Base-by-base conservation (phyloP, 2,329 filamentous ascomycete genomes). In the Talaromyces amestolkiae region DNA sequence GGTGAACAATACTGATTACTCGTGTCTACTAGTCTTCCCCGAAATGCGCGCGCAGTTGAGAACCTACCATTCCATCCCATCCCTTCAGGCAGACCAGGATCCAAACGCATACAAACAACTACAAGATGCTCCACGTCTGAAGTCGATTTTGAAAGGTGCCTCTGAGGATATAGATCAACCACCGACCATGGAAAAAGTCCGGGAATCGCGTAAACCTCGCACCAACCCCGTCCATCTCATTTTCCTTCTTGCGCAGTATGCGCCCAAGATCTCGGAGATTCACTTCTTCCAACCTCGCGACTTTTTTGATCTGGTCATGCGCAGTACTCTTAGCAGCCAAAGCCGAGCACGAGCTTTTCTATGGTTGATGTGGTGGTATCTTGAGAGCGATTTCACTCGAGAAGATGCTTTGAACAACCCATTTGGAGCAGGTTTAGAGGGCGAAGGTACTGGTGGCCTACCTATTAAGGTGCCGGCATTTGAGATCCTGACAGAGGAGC, bases 351-450 rank as follows among this genome's bases (percentile, higher is more conserved):
- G 83, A 53, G 94, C 94, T 0, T 99, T 99, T 71, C 81, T 99
- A 22, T 99, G 95, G 95, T 83, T 99, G 68, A 96, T 99, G 88
- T 99, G 95, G 95, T 97, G 95, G 83, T 98, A 99, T 74, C 85
- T 99, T 19, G 95, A 99, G 76, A 97, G 93, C 33, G 92, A 97
- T 75, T 98, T 97, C 71, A 91, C 91, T 0, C 88, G 90, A 71
- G 91, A 97, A 72, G 92, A 91, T 64, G 94, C 92, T 53, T 85
- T 92, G 58, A 89, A 91, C 71, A 99, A 99, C 73, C 95, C 95
- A 0, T 99, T 97, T 72, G 95, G 95, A 0, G 77, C 79, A 1
- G 81, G 81, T 15, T 68, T 78, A 43, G 77, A 79, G 58, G 79
- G 78, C 33, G 78, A 82, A 61, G 78, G 76, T 10, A 73, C 76